Percentiles rank a stretch among this genome's conserved stretches.
Evolutionary conservation across 148 eudicot species (phyloP).

Genomic region (Silene latifolia): DNA sequence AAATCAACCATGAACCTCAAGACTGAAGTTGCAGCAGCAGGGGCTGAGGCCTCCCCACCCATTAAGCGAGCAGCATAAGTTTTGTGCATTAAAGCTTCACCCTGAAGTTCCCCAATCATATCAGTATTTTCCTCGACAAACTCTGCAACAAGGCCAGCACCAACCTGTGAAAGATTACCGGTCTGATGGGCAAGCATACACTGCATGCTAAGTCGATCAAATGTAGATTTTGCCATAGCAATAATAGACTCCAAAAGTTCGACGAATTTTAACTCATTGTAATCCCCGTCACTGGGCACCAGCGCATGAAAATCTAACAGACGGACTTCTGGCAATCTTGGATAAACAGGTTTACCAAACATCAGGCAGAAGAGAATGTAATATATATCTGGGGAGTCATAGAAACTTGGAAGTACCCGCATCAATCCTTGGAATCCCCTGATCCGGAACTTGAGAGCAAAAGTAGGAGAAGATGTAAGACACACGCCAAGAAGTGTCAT

Average conservation of each 20-base stretch:
- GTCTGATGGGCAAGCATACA: constrained; percentile 79
- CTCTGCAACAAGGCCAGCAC: constrained; percentile 87
- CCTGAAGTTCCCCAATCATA: constrained; percentile 98
- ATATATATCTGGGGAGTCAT: constrained; percentile 97
- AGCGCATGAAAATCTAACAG: constrained; percentile 98
- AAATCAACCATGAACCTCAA: constrained; percentile 98
- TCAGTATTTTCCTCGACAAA: constrained; percentile 79
- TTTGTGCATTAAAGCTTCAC: constrained; percentile 99
- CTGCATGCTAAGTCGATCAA: constrained; percentile 79
- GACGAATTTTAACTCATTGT: constrained; percentile 70
- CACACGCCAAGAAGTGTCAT: constrained; percentile 99
- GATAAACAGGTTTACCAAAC: constrained; percentile 97
- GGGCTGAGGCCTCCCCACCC: constrained; percentile 99
- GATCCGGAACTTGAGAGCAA: constrained; percentile 84
- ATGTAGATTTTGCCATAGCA: constrained; percentile 94
- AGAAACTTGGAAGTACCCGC: constrained; percentile 85
- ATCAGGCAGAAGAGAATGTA: constrained; percentile 95
- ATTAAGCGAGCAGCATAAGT: constrained; percentile 98
- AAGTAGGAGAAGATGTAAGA: constrained; percentile 91
- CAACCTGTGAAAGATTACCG: constrained; percentile 85
- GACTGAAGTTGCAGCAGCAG: constrained; percentile 96
- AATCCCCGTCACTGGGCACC: constrained; percentile 85
- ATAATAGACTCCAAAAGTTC: constrained; percentile 88
- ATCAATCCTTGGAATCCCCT: constrained; percentile 92
- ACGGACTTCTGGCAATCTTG: constrained; percentile 97